Conservation (phyloP, 176 grass and related monocot species). For the Triticum monococcum region DNA sequence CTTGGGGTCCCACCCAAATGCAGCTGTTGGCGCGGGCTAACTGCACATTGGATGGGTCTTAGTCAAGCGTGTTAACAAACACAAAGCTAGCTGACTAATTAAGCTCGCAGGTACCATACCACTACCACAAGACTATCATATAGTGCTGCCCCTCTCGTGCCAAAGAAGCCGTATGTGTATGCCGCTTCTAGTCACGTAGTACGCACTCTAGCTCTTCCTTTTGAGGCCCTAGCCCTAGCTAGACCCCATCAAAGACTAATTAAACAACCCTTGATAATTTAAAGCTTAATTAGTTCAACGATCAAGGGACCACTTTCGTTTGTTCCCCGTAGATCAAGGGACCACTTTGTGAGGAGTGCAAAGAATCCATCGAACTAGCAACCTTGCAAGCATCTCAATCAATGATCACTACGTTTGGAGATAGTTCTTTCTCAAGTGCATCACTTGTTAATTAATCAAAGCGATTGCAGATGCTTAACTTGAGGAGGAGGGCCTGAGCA, state of each 20-base stretch:
- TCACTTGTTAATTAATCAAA: not conserved
- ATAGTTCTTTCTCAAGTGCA: not conserved
- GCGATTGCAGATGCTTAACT: not conserved
- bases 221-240: not conserved
- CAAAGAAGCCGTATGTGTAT: not conserved
- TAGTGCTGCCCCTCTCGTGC: not conserved
- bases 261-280: not conserved
- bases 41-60: slow-evolving; percentile 13
- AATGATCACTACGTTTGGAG: not conserved
- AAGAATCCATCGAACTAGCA: not conserved
- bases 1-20: not conserved
- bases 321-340: no score
- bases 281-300: not conserved
- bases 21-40: not conserved
- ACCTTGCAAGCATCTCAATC: not conserved
- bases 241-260: not conserved
- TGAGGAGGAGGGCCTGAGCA: slow-evolving; percentile 9
- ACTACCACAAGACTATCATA: no score
- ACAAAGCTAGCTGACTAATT: not conserved
- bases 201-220: not conserved
- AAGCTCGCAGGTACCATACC: not conserved
- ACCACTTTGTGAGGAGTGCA: not conserved
- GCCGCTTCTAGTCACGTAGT: not conserved
- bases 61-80: not conserved
- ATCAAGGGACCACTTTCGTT: not conserved